Conservation (phyloP, 1,284 basidiomycete species). For the Leccinum fallax region DNA sequence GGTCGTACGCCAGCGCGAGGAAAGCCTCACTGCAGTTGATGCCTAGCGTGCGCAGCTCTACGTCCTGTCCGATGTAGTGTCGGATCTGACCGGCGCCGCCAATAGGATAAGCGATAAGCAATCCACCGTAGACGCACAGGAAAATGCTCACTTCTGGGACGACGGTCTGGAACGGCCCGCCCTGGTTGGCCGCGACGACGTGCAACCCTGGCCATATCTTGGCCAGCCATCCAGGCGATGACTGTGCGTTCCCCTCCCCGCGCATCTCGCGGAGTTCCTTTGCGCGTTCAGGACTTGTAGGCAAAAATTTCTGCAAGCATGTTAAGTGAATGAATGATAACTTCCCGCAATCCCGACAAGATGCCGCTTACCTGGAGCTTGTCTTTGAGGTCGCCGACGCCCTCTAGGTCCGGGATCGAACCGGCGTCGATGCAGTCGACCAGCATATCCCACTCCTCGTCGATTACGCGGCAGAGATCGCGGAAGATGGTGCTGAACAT, state of each 20-base stretch:
- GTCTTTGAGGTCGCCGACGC: slow-evolving; percentile 18
- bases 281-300: slow-evolving; percentile 17
- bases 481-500: slow-evolving; percentile 26
- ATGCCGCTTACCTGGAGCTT: slow-evolving; percentile 13
- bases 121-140: neutral
- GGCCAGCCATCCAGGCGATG: slow-evolving; percentile 18
- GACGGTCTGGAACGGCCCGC: slow-evolving; percentile 26
- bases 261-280: slow-evolving; percentile 15
- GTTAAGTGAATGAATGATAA: neutral
- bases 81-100: slow-evolving; percentile 12
- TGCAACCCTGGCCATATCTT: slow-evolving; percentile 25
- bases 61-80: slow-evolving; percentile 24
- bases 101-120: neutral
- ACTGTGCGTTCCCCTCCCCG: neutral
- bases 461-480: slow-evolving; percentile 22
- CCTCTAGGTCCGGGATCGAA: slow-evolving; percentile 16
- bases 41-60: slow-evolving; percentile 22
- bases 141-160: slow-evolving; percentile 19
- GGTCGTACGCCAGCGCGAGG: slow-evolving; percentile 29
- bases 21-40: slow-evolving; percentile 30
- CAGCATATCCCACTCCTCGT: slow-evolving; percentile 24
- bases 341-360: neutral
- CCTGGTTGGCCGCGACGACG: slow-evolving; percentile 24
- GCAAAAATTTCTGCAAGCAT: slow-evolving; percentile 18
- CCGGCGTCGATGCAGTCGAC: slow-evolving; percentile 24